Percentiles rank a stretch among this genome's conserved stretches.
Conservation (phyloP, 108 stramenopile genomes). For the Conticribra weissflogii region DNA sequence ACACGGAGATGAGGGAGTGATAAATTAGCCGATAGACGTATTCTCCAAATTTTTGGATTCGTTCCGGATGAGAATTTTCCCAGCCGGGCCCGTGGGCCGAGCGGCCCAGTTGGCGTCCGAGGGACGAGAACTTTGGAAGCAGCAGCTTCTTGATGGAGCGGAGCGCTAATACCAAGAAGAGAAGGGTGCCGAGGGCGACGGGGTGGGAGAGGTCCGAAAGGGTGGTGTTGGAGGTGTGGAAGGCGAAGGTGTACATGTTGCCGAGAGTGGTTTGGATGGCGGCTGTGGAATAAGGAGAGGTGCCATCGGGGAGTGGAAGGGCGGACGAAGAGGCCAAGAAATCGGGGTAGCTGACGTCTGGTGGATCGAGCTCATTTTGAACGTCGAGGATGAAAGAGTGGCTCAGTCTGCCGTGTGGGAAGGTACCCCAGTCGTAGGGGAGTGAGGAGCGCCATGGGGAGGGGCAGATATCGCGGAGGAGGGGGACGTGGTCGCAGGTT, state of each 20-base stretch:
- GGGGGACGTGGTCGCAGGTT: conserved; percentile 20
- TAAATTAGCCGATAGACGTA: conserved; percentile 84
- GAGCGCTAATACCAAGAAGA: conserved; percentile 55
- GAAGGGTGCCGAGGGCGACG: conserved; percentile 20
- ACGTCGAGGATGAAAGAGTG: conserved; percentile 36
- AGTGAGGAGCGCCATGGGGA: conserved; percentile 13
- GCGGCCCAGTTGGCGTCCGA: conserved; percentile 61
- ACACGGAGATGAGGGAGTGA: conserved; percentile 65
- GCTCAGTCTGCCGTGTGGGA: conserved; percentile 39
- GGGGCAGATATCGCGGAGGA: conserved; percentile 10
- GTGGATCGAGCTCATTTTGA: conserved; percentile 12
- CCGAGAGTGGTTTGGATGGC: conserved; percentile 9
- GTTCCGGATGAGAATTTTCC: conserved; percentile 60
- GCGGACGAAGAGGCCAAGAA: conserved; percentile 2
- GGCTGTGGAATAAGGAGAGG: not conserved
- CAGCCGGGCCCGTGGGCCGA: conserved; percentile 71
- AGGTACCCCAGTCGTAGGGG: conserved; percentile 14
- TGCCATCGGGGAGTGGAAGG: not conserved
- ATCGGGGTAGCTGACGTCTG: conserved; percentile 22
- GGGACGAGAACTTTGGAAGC: conserved; percentile 63
- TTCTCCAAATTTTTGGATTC: conserved; percentile 86
- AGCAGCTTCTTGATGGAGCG: conserved; percentile 55
- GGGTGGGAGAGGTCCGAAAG: conserved; percentile 44
- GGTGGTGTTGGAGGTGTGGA: conserved; percentile 37
- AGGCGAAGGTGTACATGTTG: conserved; percentile 41